These are phyloP conservation scores for Myxozyma vanderwaltii DNA, from an alignment of 805 yeast genomes.

Conservation along the genomic window DNA sequence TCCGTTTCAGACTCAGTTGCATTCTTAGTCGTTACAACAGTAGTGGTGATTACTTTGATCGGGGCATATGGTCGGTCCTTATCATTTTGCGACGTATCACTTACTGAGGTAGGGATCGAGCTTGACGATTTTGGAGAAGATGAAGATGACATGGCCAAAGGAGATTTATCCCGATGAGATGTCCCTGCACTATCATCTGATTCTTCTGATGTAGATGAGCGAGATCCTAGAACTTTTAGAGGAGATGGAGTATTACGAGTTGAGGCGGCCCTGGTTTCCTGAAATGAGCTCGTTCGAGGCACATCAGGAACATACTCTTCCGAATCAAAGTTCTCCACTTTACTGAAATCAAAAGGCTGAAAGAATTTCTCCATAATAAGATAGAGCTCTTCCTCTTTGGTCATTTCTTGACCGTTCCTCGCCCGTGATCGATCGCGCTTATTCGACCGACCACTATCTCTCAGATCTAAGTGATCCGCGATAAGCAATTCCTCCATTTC, in stretches of 20 bases:
- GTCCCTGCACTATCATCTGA: background rate
- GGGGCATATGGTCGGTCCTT: background rate
- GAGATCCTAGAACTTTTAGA: background rate
- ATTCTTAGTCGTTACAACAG: background rate
- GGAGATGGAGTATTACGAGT: background rate
- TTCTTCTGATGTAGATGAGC: background rate
- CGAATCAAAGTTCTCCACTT: background rate
- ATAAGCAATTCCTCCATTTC: conserved; percentile 31
- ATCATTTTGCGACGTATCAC: background rate
- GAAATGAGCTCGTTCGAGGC: background rate
- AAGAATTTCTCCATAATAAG: conserved; percentile 9
- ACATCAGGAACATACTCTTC: background rate
- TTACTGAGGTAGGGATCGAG: background rate
- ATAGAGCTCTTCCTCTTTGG: conserved; percentile 11
- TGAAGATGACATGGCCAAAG: background rate
- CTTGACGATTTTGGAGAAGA: background rate
- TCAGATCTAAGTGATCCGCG: conserved; percentile 8
- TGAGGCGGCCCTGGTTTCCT: background rate
- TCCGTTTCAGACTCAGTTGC: background rate
- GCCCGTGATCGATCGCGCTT: background rate
- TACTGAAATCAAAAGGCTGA: conserved; percentile 12
- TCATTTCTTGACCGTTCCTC: background rate
- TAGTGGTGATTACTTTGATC: conserved; percentile 6
- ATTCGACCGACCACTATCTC: background rate
- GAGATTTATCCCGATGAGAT: background rate